These are phyloP conservation scores for Cladosporium velox DNA, from an alignment of 2,329 filamentous ascomycete genomes.

Conservation along the genomic window DNA sequence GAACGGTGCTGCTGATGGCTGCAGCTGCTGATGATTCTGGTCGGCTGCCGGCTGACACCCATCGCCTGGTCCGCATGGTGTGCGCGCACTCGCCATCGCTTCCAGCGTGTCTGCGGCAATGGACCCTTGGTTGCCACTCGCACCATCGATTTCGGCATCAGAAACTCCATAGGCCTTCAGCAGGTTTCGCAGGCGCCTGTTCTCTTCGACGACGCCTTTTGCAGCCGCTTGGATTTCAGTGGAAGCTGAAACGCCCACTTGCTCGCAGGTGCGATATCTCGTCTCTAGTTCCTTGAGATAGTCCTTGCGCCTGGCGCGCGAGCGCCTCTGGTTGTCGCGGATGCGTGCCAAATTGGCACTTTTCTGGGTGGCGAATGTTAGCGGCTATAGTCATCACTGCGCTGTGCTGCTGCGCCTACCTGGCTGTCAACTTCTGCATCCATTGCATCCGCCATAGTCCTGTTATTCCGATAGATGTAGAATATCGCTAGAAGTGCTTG, in stretches of 20 bases:
- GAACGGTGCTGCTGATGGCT: neutral
- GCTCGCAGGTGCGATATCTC: constrained; percentile 64
- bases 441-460: neutral
- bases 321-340: constrained; percentile 75
- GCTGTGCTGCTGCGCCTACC: neutral
- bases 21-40: constrained; percentile 1
- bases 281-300: constrained; percentile 71
- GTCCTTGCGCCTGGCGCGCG: constrained; percentile 72
- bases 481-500: neutral
- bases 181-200: constrained; percentile 62
- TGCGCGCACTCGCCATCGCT: constrained; percentile 21
- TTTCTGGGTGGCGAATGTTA: constrained; percentile 26
- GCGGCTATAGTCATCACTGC: neutral
- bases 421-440: neutral
- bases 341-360: constrained; percentile 59
- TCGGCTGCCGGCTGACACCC: neutral
- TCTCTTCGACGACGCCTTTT: constrained; percentile 68
- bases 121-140: constrained; percentile 20
- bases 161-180: constrained; percentile 60
- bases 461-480: neutral
- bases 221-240: constrained; percentile 72
- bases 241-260: constrained; percentile 66
- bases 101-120: constrained; percentile 21
- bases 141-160: constrained; percentile 53
- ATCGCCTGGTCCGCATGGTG: constrained; percentile 20